Percentiles rank a stretch among this genome's conserved stretches.
phyloP scores from a whole-genome alignment of 495 filamentous ascomycete genomes.

The Neurospora tetrasperma region DNA sequence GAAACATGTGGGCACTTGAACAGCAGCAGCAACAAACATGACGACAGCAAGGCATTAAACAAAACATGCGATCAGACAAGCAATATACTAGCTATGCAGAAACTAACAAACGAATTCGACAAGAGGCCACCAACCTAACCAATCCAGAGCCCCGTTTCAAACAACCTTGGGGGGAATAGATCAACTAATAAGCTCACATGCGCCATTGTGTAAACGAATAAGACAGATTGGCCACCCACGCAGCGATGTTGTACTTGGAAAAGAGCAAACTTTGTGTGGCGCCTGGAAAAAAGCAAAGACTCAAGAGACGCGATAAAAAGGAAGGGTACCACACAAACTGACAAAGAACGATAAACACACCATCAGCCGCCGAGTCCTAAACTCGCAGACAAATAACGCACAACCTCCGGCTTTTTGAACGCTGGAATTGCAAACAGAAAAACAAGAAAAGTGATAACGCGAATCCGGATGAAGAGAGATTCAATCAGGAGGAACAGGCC shows the following conservation, averaged over 20 bases:
- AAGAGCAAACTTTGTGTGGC: slow-evolving; percentile 1
- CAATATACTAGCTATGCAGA: neutral
- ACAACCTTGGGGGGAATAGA: neutral
- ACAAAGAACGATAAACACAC: neutral
- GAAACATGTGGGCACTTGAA: neutral
- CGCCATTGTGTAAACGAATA: neutral
- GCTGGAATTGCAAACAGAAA: neutral
- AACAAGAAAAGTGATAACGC: neutral
- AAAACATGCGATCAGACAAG: neutral
- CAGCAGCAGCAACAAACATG: neutral
- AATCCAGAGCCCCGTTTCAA: neutral
- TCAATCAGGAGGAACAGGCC: neutral
- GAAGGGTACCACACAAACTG: neutral
- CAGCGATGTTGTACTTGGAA: neutral
- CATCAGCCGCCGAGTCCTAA: neutral
- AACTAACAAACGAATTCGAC: neutral
- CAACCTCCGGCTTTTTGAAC: neutral
- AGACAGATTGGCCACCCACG: neutral
- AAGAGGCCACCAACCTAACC: neutral
- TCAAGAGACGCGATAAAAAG: neutral
- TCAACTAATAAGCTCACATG: neutral
- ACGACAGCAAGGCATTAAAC: neutral
- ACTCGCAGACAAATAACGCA: neutral
- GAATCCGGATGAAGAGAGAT: neutral
- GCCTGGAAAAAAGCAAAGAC: neutral